phyloP scores from a whole-genome alignment of 345 rosid genomes.

The Hibiscus syriacus region DNA sequence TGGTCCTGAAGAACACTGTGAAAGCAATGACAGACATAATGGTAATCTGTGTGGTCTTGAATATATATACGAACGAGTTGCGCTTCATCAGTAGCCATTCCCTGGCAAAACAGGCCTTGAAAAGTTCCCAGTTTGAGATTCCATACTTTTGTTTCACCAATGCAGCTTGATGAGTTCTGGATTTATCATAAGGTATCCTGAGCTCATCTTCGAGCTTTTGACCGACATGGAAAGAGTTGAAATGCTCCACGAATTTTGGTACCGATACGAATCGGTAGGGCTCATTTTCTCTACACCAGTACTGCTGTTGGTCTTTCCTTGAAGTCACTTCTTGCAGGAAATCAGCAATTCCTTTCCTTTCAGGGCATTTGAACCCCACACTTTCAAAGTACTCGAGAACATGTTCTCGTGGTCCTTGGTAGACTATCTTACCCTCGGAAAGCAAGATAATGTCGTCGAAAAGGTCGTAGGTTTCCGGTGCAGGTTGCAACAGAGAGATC shows the following conservation, averaged over 20 bases:
- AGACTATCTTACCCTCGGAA: conserved; percentile 50
- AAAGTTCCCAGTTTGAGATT: conserved; percentile 51
- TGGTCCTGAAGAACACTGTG: conserved; percentile 39
- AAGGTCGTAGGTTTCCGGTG: conserved; percentile 55
- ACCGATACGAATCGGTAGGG: conserved; percentile 35
- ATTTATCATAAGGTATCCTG: conserved; percentile 33
- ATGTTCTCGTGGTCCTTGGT: conserved; percentile 47
- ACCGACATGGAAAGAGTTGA: conserved; percentile 36
- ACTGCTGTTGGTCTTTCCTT: conserved; percentile 49
- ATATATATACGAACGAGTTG: conserved; percentile 36
- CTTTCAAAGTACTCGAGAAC: conserved; percentile 45
- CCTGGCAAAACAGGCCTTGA: conserved; percentile 46
- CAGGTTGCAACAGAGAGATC: conserved; percentile 55
- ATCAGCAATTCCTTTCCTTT: conserved; percentile 56
- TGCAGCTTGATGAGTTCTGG: conserved; percentile 45
- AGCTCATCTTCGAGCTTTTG: conserved; percentile 33
- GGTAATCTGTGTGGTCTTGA: conserved; percentile 48
- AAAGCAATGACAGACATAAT: conserved; percentile 48
- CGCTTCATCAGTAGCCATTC: conserved; percentile 57
- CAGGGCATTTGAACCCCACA: conserved; percentile 49
- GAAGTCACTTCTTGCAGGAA: conserved; percentile 61
- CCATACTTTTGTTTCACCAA: conserved; percentile 44
- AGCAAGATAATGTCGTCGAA: conserved; percentile 56
- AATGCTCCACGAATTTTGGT: conserved; percentile 29
- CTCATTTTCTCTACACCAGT: conserved; percentile 33